Conservation (phyloP, 2,329 filamentous ascomycete species). For the Chaetomium strumarium region DNA sequence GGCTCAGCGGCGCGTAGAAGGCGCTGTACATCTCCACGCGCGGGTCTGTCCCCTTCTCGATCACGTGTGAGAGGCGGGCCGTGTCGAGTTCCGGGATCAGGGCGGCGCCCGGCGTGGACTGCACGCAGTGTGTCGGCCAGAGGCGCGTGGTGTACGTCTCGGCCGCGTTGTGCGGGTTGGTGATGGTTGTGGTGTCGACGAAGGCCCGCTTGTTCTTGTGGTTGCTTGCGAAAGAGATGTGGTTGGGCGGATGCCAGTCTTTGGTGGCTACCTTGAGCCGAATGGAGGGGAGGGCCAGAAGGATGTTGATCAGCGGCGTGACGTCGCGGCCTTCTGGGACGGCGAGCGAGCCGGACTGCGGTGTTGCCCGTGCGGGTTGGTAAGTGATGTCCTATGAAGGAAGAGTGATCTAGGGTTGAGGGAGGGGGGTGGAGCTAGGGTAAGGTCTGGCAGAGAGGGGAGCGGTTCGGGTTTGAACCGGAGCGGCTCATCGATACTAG, state of each 20-base stretch:
- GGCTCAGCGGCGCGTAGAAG: conserved; percentile 73
- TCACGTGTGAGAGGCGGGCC: conserved; percentile 53
- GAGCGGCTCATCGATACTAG: no score
- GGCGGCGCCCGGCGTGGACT: conserved; percentile 63
- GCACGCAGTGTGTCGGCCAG: conserved; percentile 90
- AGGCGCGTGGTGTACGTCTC: conserved; percentile 63
- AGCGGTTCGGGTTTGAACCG: no score
- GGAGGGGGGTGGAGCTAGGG: background rate
- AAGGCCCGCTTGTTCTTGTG: conserved; percentile 63
- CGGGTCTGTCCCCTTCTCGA: conserved; percentile 72
- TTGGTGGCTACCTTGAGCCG: conserved; percentile 74
- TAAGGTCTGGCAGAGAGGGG: no score
- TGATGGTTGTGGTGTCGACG: conserved; percentile 56
- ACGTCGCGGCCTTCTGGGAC: conserved; percentile 70
- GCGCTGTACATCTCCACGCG: conserved; percentile 90
- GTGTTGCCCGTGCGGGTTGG: conserved; percentile 1
- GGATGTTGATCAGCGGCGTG: conserved; percentile 63
- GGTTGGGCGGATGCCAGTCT: conserved; percentile 78
- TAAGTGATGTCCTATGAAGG: conserved; percentile 5
- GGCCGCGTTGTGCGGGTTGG: conserved; percentile 57
- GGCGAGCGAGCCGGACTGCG: conserved; percentile 79
- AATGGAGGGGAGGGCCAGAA: conserved; percentile 68
- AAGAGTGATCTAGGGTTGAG: background rate
- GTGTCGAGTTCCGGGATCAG: conserved; percentile 67
- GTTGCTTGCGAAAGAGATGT: conserved; percentile 85